Conservation (phyloP, 805 yeast genomes). For the Jamesozyma gamospora region DNA sequence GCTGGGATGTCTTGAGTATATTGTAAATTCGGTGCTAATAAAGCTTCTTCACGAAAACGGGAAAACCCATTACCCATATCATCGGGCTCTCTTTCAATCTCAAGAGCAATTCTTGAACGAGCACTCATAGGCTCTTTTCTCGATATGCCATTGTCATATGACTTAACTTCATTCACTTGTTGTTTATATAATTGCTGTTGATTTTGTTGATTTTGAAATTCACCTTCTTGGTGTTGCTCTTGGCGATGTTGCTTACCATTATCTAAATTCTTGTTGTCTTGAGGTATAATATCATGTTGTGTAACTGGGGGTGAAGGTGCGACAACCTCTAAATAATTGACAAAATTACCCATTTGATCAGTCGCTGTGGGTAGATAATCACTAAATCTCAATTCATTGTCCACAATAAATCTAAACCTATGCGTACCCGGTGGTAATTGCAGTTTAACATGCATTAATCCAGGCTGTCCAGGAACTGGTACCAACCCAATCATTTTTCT, state of each 20-base stretch:
- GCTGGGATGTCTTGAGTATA: slow-evolving; percentile 70
- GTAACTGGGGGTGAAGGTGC: slow-evolving; percentile 27
- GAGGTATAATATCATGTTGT: slow-evolving; percentile 9
- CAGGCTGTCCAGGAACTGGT: slow-evolving; percentile 28
- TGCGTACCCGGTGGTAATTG: slow-evolving; percentile 87
- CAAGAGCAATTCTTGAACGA: slow-evolving; percentile 43
- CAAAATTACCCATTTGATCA: slow-evolving; percentile 92
- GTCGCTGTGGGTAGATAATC: slow-evolving; percentile 93
- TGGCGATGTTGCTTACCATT: slow-evolving; percentile 12
- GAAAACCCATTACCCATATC: slow-evolving; percentile 79
- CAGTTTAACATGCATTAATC: slow-evolving; percentile 50
- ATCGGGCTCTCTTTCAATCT: slow-evolving; percentile 33
- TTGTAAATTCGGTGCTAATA: slow-evolving; percentile 17
- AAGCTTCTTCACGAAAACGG: slow-evolving; percentile 59
- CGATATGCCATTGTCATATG: neutral
- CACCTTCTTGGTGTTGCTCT: slow-evolving; percentile 7
- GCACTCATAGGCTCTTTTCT: slow-evolving; percentile 21
- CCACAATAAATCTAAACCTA: slow-evolving; percentile 86
- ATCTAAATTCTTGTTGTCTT: slow-evolving; percentile 11
- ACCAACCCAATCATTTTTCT: slow-evolving; percentile 88
- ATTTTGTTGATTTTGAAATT: slow-evolving; percentile 2
- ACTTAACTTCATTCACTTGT: neutral
- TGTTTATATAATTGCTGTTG: slow-evolving; percentile 5
- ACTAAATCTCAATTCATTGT: slow-evolving; percentile 81
- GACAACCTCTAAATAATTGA: slow-evolving; percentile 76